phyloP scores from a whole-genome alignment of 176 grass and related monocot species.

The Cenchrus purpureus region DNA sequence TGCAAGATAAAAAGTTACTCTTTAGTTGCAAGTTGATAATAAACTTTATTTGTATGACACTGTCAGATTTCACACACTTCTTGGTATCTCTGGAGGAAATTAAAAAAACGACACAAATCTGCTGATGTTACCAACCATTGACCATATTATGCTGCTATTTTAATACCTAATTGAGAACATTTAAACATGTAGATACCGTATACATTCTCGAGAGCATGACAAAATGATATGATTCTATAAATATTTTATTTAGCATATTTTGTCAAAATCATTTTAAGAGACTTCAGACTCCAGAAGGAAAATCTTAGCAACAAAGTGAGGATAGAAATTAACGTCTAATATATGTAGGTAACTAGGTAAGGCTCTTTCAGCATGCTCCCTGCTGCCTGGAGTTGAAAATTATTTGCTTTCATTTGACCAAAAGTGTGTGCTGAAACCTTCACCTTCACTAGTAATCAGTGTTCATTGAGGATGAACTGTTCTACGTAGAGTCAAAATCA shows the following conservation, averaged over 20 bases:
- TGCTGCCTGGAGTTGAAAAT: neutral
- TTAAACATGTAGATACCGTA: neutral
- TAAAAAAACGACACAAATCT: neutral
- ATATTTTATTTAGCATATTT: neutral
- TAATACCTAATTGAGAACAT: neutral
- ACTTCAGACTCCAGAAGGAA: neutral
- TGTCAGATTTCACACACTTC: neutral
- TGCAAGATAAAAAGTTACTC: neutral
- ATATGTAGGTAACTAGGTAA: neutral
- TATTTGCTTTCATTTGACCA: slow-evolving; percentile 5
- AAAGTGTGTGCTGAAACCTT: neutral
- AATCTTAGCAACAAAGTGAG: neutral
- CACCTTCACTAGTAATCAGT: neutral
- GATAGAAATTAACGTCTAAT: neutral
- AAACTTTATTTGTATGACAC: neutral
- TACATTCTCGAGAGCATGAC: neutral
- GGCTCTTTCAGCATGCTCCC: neutral
- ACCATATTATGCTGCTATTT: neutral
- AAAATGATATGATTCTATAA: neutral
- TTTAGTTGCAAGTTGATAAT: neutral
- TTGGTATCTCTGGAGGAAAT: neutral
- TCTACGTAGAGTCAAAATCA: neutral
- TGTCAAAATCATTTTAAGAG: neutral
- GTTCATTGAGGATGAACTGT: neutral
- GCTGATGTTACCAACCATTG: neutral